A percentile compares a stretch with the other conserved stretches of the same genome.
phyloP scores from a whole-genome alignment of 345 rosid genomes.

The Laguncularia racemosa region DNA sequence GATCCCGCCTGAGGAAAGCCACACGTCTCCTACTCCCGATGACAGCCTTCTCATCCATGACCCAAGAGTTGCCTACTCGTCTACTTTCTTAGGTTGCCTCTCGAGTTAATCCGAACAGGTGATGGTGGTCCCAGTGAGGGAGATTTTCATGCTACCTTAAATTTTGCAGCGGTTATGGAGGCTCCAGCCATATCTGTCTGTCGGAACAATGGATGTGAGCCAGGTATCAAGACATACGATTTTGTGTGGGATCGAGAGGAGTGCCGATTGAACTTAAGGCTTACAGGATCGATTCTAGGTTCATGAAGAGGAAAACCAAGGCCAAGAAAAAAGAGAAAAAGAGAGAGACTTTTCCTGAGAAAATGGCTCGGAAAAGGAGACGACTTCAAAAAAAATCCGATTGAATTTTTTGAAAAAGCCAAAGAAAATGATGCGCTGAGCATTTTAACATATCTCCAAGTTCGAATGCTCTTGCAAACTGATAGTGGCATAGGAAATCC shows the following conservation, averaged over 20 bases:
- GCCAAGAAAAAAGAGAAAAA: slow-evolving; percentile 60
- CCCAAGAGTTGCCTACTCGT: too few species aligned
- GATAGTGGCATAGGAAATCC: background rate
- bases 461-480: slow-evolving; percentile 1
- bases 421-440: slow-evolving; percentile 39
- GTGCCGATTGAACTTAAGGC: slow-evolving; percentile 63
- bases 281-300: slow-evolving; percentile 55
- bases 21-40: too few species aligned
- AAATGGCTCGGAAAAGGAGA: slow-evolving; percentile 83
- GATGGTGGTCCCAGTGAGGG: too few species aligned
- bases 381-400: slow-evolving; percentile 71
- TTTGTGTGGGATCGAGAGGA: slow-evolving; percentile 42
- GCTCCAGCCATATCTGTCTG: too few species aligned
- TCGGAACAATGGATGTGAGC: slow-evolving; percentile 63
- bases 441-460: slow-evolving; percentile 3
- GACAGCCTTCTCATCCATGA: too few species aligned
- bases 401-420: slow-evolving; percentile 92
- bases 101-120: too few species aligned
- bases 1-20: too few species aligned
- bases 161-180: too few species aligned
- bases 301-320: slow-evolving; percentile 46
- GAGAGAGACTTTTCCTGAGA: slow-evolving; percentile 93
- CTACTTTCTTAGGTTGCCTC: too few species aligned
- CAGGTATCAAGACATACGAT: slow-evolving; percentile 75
- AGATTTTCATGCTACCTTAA: too few species aligned